These are phyloP conservation scores for Psilocybe azurescens DNA, from an alignment of 768 basidiomycete species.

Conservation along the genomic window DNA sequence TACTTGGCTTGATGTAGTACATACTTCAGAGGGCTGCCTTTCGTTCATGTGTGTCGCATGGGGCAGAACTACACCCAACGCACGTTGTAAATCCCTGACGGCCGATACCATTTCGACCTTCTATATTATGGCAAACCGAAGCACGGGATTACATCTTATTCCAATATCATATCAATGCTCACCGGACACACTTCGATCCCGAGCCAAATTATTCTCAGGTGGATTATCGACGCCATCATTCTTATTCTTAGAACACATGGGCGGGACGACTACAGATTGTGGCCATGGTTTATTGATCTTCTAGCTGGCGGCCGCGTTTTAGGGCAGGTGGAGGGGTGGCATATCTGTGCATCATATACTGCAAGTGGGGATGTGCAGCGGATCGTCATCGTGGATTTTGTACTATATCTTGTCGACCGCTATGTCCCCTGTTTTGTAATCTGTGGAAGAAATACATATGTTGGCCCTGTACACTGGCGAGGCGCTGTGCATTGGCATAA, in stretches of 20 bases:
- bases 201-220: neutral
- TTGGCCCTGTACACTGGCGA: too few species aligned
- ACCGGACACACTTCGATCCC: neutral
- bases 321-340: neutral
- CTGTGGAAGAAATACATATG: neutral
- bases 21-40: neutral
- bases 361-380: neutral
- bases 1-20: neutral
- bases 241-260: neutral
- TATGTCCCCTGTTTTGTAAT: too few species aligned
- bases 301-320: neutral
- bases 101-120: neutral
- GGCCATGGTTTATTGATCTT: neutral
- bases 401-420: neutral
- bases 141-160: neutral
- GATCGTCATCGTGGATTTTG: neutral
- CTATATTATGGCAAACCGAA: neutral
- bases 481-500: neutral
- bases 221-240: neutral
- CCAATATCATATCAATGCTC: neutral
- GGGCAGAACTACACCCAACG: neutral
- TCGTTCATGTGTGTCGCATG: neutral
- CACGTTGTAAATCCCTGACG: neutral
- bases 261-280: neutral
- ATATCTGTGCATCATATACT: neutral